Base-by-base conservation (phyloP, 2,329 filamentous ascomycete genomes). In the Biscogniauxia mediterranea region DNA sequence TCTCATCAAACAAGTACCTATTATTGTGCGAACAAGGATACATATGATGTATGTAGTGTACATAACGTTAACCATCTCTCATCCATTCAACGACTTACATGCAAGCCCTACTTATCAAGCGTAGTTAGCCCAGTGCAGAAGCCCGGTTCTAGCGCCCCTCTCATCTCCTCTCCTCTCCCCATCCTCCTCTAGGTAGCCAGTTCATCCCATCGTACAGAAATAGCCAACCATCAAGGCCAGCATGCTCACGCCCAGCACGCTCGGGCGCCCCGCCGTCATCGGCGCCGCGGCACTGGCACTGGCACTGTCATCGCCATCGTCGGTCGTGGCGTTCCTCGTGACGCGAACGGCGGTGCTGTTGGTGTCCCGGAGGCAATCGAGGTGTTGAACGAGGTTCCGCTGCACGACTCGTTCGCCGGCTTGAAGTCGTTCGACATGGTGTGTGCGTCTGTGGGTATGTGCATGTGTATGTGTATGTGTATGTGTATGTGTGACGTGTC, bases 181-280 rank as follows among this genome's bases (percentile, higher is more conserved):
- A 32, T 32, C 28, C 28, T 32, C 28, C 28, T 5, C 26, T 8
- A 4, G 4, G 5, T 8, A 28, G 26, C 26, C 26, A 5, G 21
- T 28, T 54, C 52, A 54, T 25, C 52, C 52, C 52, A 54, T 25
- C 52, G 32, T 26, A n/a, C 52, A 9, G 13, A 54, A 54, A 23
- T 17, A 54, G 17, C 52, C 52, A 3, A 54, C 52, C 52, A 54
- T 32, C 23, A 54, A 5, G 15, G 52, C 23, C 23, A 54, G 17
- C 5, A 54, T 15, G 23, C 23, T 23, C 52, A 54, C 23, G 17
- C 52, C 52, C 17, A 54, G 17, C 17, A 26, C 25, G 23, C n/a
- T 54, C 6, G 52, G 20, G 7, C 23, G 52, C 23, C 52, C 23
- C 25, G 23, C 20, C 23, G 2, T 17, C 52, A 19, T 28, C 23